These are phyloP conservation scores for Vitis hybrid DNA, from an alignment of 177 flowering plant species.

Conservation along the genomic window DNA sequence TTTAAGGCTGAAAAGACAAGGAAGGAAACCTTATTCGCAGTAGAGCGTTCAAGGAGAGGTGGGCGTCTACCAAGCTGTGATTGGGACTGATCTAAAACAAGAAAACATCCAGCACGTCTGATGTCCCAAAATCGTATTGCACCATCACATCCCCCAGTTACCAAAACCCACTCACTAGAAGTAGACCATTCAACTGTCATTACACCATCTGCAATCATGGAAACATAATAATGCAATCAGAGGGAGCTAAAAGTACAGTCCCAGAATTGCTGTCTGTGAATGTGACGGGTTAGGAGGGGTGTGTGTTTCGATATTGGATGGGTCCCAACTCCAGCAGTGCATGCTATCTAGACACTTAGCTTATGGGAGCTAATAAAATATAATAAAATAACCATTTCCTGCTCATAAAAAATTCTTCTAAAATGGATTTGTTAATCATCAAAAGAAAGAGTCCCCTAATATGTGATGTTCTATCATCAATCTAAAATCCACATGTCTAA, in stretches of 20 bases:
- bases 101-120: slow-evolving; percentile 93
- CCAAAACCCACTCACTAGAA: slow-evolving; percentile 93
- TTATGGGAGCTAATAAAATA: no score
- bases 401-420: no score
- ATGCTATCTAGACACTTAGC: no score
- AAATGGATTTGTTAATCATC: no score
- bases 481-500: no score
- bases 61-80: slow-evolving; percentile 94
- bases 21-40: slow-evolving; percentile 42
- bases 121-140: slow-evolving; percentile 99
- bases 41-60: slow-evolving; percentile 43
- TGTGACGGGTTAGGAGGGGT: not conserved
- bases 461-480: no score
- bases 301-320: no score
- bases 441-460: no score
- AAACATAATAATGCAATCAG: slow-evolving; percentile 7
- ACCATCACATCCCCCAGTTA: slow-evolving; percentile 97
- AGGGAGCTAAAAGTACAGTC: not conserved
- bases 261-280: not conserved
- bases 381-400: no score
- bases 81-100: slow-evolving; percentile 79
- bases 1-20: slow-evolving; percentile 1
- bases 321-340: no score
- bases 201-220: slow-evolving; percentile 73
- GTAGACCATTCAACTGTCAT: slow-evolving; percentile 94